phyloP scores from a whole-genome alignment of 306 rosid species.

The Spatholobus suberectus region DNA sequence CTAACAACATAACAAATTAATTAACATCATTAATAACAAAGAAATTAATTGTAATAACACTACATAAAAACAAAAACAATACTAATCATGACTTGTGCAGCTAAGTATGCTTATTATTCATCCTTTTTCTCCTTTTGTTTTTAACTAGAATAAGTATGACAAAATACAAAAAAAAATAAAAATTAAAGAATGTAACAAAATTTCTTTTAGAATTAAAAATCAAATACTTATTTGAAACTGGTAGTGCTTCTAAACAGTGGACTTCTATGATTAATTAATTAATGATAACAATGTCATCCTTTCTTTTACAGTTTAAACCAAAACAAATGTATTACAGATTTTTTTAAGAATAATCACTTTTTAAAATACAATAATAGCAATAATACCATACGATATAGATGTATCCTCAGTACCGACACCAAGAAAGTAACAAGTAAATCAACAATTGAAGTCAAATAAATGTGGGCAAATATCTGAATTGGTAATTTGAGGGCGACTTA shows the following conservation, averaged over 20 bases:
- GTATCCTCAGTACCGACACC: not conserved
- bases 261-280: not conserved
- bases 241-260: not conserved
- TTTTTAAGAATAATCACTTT: not conserved
- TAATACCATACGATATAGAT: not conserved
- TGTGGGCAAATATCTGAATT: not conserved
- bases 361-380: not conserved
- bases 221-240: not conserved
- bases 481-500: not conserved
- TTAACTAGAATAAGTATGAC: not conserved
- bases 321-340: not conserved
- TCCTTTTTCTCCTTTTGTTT: not conserved
- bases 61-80: not conserved
- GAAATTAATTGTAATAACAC: not conserved
- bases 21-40: not conserved
- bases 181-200: not conserved
- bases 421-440: not conserved
- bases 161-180: not conserved
- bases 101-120: not conserved
- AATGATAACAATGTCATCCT: not conserved
- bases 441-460: not conserved
- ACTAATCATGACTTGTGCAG: not conserved
- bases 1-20: not conserved
- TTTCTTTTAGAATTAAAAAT: not conserved
- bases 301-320: not conserved